Evolutionary conservation across 2,329 filamentous ascomycete species (phyloP), one percentile per base, ranked within the genome.

Genomic region (Neurospora crassa): DNA sequence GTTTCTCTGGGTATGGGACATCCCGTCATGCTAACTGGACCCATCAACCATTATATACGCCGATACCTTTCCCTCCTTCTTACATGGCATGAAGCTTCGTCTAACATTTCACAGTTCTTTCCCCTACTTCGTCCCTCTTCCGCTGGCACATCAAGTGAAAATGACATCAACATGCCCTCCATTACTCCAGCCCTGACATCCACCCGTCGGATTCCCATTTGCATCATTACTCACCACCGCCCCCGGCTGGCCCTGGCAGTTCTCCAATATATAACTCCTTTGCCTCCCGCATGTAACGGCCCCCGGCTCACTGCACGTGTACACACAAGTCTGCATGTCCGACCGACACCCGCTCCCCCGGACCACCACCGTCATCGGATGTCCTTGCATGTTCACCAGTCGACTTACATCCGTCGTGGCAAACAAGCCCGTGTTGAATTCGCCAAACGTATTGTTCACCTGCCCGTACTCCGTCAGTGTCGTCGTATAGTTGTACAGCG

Each of bases 311-410:
- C 78, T 78, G 79, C 83, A 85, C 75, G 77, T 74, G 77, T 83
- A 85, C 68, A 81, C 81, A 76, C 83, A 85, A 5, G 74, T 79
- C 24, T 78, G 71, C 79, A 83, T 81, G 75, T 82, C 78, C 43
- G 81, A 79, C 14, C 77, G 75, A 77, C 83, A 85, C 72, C 82
- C 80, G 72, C 53, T 63, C 0, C 77, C 78, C 69, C 77, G 78
- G 69, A 80, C 79, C 42, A 63, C 45, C 14, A 77, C 72, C 69
- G 74, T 76, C 78, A 84, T 83, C 68, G 47, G 72, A 74, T 79
- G 77, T 43, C 83, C 83, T 68, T 75, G 74, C 82, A 83, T 84
- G 77, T 82, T 82, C 76, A 83, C 79, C 73, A 83, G 79, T 43
- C 82, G 79, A 47, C 81, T 82, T 70, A 84, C 78, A 74, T 84